Percentiles rank a stretch among this genome's conserved stretches.
These are phyloP conservation scores for Aspergillus hiratsukae DNA, from an alignment of 2,329 filamentous ascomycete genomes.

Conservation along the genomic window DNA sequence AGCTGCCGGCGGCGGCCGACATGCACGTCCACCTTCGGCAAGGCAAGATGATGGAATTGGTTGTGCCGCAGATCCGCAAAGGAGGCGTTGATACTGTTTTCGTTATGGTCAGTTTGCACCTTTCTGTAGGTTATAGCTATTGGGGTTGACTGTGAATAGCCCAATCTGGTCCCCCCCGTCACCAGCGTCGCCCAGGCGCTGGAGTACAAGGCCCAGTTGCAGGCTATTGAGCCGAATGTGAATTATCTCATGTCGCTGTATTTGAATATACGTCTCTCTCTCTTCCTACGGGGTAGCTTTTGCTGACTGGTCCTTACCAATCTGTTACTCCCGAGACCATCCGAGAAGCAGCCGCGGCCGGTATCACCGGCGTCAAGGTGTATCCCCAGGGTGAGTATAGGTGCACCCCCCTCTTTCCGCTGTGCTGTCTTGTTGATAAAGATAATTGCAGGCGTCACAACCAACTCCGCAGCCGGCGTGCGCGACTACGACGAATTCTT, in stretches of 20 bases:
- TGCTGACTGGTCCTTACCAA: conserved; percentile 44
- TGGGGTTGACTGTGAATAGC: conserved; percentile 38
- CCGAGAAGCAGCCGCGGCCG: conserved; percentile 65
- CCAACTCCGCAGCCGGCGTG: conserved; percentile 52
- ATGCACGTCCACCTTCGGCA: conserved; percentile 70
- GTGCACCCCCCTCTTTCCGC: neutral
- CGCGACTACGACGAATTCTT: conserved; percentile 43
- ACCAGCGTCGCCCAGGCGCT: conserved; percentile 60
- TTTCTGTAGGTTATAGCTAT: neutral
- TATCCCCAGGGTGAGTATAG: neutral
- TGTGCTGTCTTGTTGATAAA: conserved; percentile 22
- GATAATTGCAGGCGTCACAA: conserved; percentile 50
- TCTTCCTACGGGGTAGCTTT: too few relatives aligned
- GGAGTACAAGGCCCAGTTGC: conserved; percentile 60
- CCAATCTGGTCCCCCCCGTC: conserved; percentile 62
- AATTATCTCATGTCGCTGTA: conserved; percentile 72
- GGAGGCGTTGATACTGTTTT: conserved; percentile 63
- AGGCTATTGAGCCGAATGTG: conserved; percentile 57
- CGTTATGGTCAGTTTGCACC: conserved; percentile 42
- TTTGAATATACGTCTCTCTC: conserved; percentile 1
- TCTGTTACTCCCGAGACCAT: conserved; percentile 66
- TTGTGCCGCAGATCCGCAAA: conserved; percentile 51
- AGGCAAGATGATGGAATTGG: conserved; percentile 57
- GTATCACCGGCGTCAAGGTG: conserved; percentile 61
- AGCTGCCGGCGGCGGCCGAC: conserved; percentile 62